Evolutionary conservation across 2,329 filamentous ascomycete species (phyloP), one percentile per base, ranked within the genome.

Genomic region (Raffaelea arxii): DNA sequence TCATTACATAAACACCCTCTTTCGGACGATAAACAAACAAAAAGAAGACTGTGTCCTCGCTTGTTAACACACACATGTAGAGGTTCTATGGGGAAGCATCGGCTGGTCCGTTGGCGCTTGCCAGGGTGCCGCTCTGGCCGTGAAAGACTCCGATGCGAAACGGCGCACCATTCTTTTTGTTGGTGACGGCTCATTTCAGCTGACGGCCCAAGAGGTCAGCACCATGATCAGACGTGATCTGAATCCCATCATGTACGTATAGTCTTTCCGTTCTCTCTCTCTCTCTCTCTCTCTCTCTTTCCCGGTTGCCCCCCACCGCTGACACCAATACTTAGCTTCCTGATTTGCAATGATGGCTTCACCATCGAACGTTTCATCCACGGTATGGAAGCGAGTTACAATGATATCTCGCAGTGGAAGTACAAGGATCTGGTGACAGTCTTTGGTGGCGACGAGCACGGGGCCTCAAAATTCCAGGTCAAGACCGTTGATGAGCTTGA

Each of bases 341-440:
- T 92, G 51, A 83, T 94, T 54, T 88, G 85, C 72, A 94, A 94
- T 61, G 79, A 90, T 36, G 89, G 89, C 11, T 94, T 86, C 66
- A 92, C 88, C 10, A 92, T 94, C 61, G 89, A 95, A 66, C 80
- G 89, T 25, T 85, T 79, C 62, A 94, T 94, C 57, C 88, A 94
- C 63, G 87, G 87, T 45, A 84, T 84, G 79, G 71, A 89, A 9
- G 85, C 78, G 25, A 62, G 60, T 23, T 94, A 94, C 69, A 94
- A 95, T 59, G 86, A 94, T 59, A 81, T 94, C 47, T 72, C 77
- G 49, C 63, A 69, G 11, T 94, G 89, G 89, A 72, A 82, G 43
- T 85, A 82, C 69, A 52, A 55, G 46, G 50, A 54, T 2, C 39
- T 53, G 1, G 50, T 54, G 9, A 44, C 38, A 7, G 49, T 51